Percentiles rank a stretch among this genome's conserved stretches.
Conservation (phyloP, 2,329 filamentous ascomycete genomes). For the Diplodia intermedia region DNA sequence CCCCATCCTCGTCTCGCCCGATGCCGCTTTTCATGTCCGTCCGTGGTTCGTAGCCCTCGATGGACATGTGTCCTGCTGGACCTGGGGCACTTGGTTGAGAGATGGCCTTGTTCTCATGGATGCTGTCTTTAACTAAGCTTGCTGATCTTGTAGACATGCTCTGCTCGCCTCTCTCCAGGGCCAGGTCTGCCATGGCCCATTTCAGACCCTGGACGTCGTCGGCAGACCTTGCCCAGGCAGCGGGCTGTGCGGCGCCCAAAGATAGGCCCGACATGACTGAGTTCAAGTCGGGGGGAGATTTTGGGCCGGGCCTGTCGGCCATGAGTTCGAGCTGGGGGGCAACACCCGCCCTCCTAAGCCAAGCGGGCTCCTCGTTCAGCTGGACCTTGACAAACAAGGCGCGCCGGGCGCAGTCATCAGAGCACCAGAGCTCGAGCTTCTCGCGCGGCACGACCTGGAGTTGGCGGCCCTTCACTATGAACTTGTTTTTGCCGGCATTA, state of each 20-base stretch:
- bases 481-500: slow-evolving; percentile 61
- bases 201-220: slow-evolving; percentile 34
- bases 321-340: slow-evolving; percentile 48
- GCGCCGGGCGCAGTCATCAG: slow-evolving; percentile 75
- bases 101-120: slow-evolving; percentile 42
- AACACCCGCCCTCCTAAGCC: slow-evolving; percentile 70
- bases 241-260: neutral
- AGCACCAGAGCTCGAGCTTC: slow-evolving; percentile 87
- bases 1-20: slow-evolving; percentile 27
- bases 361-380: slow-evolving; percentile 82
- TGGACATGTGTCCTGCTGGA: slow-evolving; percentile 42
- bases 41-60: slow-evolving; percentile 49
- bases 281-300: slow-evolving; percentile 10
- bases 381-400: slow-evolving; percentile 90
- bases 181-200: slow-evolving; percentile 49
- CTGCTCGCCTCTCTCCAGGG: slow-evolving; percentile 54
- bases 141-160: slow-evolving; percentile 39
- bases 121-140: slow-evolving; percentile 42
- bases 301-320: slow-evolving; percentile 3
- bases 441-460: slow-evolving; percentile 72
- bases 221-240: slow-evolving; percentile 14
- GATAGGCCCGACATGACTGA: slow-evolving; percentile 22
- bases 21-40: neutral
- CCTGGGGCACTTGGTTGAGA: slow-evolving; percentile 36
- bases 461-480: slow-evolving; percentile 64